Base-by-base conservation (phyloP, 2,329 filamentous ascomycete genomes). In the Daldinia sp. region DNA sequence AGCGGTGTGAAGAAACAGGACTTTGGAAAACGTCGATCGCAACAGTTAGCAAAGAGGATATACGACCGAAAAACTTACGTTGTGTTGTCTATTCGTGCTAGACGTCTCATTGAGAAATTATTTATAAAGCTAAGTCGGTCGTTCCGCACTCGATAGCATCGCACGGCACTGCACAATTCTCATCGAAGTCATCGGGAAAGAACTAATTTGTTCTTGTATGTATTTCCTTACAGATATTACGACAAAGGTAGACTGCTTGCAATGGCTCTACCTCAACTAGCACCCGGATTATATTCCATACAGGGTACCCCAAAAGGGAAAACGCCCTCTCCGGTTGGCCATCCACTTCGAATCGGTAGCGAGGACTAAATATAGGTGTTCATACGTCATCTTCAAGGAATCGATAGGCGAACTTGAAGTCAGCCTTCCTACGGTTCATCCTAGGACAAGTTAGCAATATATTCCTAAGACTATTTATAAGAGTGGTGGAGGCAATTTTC, bases 331-430 rank as follows among this genome's bases (percentile, higher is more conserved):
- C 11, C 17, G 15, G 25, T 37, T 37, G 13, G 32, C 29, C 34
- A 58, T 27, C 51, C 30, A 27, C 8, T 35, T 32, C 15, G 19
- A 13, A 41, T 35, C 8, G 29, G 17, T 51, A 27, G 27, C 19
- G 47, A 41, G 35, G 35, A 39, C 32, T 17, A 51, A 32, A n/a
- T n/a, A n/a, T n/a, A n/a, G 4, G 13, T 27, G 45, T 63, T 71
- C 74, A 90, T 73, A 97, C 86, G 78, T 97, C 94, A 75, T 98
- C 94, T 79, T 98, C 94, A 70, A 98, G 85, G 80, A 95, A 98
- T 80, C 96, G 96, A 83, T 98, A 98, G 63, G 92, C 91, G 79
- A 98, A 98, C 80, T 96, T 96, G 83, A 98, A 98, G 77, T 98
- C 94, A 58, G 93, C 94, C 83, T 98, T 97, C 76, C 94, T 85